A percentile compares a stretch with the other conserved stretches of the same genome.
phyloP scores from a whole-genome alignment of 306 rosid species.

The Alnus glutinosa region DNA sequence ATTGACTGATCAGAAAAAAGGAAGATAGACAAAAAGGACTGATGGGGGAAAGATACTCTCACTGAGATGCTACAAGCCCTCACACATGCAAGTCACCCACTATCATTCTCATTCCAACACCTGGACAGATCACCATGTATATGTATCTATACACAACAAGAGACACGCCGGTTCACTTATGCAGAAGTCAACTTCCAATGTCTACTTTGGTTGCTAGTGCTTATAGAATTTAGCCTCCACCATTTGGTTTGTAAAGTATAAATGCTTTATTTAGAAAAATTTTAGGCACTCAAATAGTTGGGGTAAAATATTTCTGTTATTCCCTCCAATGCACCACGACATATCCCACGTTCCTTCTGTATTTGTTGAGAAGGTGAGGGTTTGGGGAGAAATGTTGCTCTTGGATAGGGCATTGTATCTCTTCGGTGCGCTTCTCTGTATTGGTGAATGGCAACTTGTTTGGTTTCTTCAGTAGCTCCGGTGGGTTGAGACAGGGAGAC shows the following conservation, averaged over 20 bases:
- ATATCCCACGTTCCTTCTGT: no score
- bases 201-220: background rate
- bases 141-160: background rate
- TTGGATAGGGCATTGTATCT: no score
- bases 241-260: background rate
- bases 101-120: background rate
- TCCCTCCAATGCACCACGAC: no score
- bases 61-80: background rate
- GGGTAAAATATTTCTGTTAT: background rate
- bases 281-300: background rate
- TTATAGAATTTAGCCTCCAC: background rate
- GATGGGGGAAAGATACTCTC: background rate
- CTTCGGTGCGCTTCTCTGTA: no score
- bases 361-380: no score
- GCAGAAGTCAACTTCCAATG: background rate
- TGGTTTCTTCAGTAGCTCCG: no score
- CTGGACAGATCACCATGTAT: constrained; percentile 3
- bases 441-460: no score
- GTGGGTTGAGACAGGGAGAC: no score
- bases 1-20: no score
- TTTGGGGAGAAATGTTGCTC: no score
- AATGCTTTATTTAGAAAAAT: background rate
- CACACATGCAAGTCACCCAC: background rate
- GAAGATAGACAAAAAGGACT: background rate
- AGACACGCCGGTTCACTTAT: background rate